Evolutionary conservation across 192 early-diverging fungal species (phyloP).

Genomic region (Coemansia sp.): DNA sequence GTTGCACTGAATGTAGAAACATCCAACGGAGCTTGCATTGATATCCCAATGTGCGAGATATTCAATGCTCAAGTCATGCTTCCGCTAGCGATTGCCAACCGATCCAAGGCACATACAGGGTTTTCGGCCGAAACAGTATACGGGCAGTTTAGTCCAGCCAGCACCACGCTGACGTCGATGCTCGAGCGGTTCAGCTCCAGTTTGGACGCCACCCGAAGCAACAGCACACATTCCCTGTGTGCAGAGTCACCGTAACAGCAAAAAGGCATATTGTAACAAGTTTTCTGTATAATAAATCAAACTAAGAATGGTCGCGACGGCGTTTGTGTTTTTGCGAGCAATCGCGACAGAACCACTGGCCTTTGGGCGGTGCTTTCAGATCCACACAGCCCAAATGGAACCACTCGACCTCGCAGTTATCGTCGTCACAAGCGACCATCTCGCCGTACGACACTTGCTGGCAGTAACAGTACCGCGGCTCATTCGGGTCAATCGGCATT

Average conservation of each 20-base stretch:
- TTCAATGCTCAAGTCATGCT: not conserved
- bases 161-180: conserved; percentile 6
- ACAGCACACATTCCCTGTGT: not conserved
- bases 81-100: not conserved
- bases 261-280: not conserved
- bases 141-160: conserved; percentile 1
- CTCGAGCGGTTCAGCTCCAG: conserved; percentile 1
- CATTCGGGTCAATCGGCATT: conserved; percentile 91
- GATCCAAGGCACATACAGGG: not conserved
- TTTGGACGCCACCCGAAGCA: not conserved
- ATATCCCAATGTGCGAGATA: conserved; percentile 17
- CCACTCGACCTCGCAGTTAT: conserved; percentile 94
- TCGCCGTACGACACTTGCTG: conserved; percentile 94
- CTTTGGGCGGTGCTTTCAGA: conserved; percentile 81
- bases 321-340: conserved; percentile 58
- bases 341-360: conserved; percentile 92
- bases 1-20: not conserved
- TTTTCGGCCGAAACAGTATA: conserved; percentile 1
- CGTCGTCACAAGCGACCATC: conserved; percentile 95
- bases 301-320: conserved; percentile 24
- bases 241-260: not conserved
- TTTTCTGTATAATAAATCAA: not conserved
- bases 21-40: not conserved
- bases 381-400: conserved; percentile 95
- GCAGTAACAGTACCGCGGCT: conserved; percentile 96